Conservation (phyloP, 2,329 filamentous ascomycete species). For the Neocucurbitaria cava region DNA sequence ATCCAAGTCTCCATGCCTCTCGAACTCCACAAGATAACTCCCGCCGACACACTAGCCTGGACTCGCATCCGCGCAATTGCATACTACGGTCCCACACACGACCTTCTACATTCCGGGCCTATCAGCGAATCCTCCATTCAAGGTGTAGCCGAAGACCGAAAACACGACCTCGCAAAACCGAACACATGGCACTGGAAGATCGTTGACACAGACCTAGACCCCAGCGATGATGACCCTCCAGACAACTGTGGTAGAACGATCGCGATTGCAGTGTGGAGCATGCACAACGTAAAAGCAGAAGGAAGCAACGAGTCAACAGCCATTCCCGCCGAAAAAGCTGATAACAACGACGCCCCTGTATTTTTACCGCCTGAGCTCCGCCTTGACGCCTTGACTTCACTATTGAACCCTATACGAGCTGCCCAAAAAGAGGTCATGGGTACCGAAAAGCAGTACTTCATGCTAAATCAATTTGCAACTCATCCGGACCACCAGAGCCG, state of each 20-base stretch:
- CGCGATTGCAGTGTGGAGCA: slow-evolving; percentile 37
- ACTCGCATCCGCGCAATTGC: slow-evolving; percentile 36
- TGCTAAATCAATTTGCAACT: slow-evolving; percentile 43
- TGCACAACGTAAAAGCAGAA: slow-evolving; percentile 20
- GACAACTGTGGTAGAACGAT: slow-evolving; percentile 36
- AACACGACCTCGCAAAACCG: slow-evolving; percentile 26
- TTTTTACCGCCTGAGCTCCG: slow-evolving; percentile 74
- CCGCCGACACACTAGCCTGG: slow-evolving; percentile 34
- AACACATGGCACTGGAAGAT: slow-evolving; percentile 42
- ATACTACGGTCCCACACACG: slow-evolving; percentile 41
- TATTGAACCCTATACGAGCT: slow-evolving; percentile 30
- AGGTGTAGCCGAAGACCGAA: slow-evolving; percentile 30
- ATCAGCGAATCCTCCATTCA: slow-evolving; percentile 35
- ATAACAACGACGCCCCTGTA: slow-evolving; percentile 59
- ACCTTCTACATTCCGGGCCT: slow-evolving; percentile 30
- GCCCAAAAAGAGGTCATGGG: slow-evolving; percentile 39
- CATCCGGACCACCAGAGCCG: slow-evolving; percentile 50
- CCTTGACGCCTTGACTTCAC: slow-evolving; percentile 33
- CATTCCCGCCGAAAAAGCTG: slow-evolving; percentile 4
- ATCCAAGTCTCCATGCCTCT: slow-evolving; percentile 29
- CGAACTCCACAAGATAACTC: slow-evolving; percentile 26
- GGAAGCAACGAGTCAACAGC: background rate
- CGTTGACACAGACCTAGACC: slow-evolving; percentile 35
- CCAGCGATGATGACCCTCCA: slow-evolving; percentile 28
- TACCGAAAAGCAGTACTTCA: slow-evolving; percentile 24